Conservation (phyloP, 148 eudicot species). For the Beta vulgaris region DNA sequence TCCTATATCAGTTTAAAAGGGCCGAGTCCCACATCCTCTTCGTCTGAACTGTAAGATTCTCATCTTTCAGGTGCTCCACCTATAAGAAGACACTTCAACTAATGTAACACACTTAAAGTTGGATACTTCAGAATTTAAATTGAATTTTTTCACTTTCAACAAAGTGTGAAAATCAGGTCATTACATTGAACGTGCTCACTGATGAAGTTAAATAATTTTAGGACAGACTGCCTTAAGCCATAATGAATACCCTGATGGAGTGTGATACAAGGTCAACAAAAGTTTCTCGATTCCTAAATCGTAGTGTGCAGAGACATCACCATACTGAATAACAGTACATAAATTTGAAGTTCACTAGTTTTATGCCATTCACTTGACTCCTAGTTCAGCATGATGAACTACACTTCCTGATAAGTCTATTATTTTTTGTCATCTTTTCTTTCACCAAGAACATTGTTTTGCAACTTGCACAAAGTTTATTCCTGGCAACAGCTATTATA, state of each 20-base stretch:
- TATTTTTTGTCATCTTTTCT: neutral
- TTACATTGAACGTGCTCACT: neutral
- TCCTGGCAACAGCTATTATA: too few species aligned
- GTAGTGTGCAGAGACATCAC: neutral
- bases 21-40: conserved; percentile 37
- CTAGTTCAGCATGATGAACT: neutral
- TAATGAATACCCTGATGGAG: neutral
- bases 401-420: too few species aligned
- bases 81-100: conserved; percentile 22
- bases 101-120: neutral
- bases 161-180: neutral
- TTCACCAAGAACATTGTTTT: too few species aligned
- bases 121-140: neutral
- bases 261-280: neutral
- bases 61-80: conserved; percentile 54
- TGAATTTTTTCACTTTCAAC: neutral
- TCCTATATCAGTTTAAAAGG: conserved; percentile 13
- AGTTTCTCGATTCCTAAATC: neutral
- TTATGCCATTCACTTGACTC: neutral
- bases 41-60: conserved; percentile 39
- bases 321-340: neutral
- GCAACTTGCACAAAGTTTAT: too few species aligned
- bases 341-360: neutral
- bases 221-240: conserved; percentile 1
- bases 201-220: neutral